Evolutionary conservation across 192 early-diverging fungal genomes (phyloP), one percentile per base, ranked within the genome.

Genomic region (Podila horticola): DNA sequence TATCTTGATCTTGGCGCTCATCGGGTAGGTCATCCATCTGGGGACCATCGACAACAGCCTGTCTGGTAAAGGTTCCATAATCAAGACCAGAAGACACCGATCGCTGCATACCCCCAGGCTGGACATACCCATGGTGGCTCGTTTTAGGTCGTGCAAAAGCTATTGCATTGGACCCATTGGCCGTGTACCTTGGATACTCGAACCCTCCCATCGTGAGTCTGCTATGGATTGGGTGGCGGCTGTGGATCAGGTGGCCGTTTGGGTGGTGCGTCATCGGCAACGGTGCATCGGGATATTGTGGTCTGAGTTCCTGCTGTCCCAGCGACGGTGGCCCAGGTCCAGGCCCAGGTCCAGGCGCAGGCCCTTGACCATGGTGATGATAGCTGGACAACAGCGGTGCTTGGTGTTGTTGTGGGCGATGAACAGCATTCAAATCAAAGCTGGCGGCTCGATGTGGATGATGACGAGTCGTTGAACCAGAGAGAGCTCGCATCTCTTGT

Each of bases 241-340:
- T 31, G 17, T 72, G 71, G 1, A 72, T 51, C 29, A 62, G 22
- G 34, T 74, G 59, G 7, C 73, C 60, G 26, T 67, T 67, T 6
- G 30, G 51, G 19, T 68, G 55, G 48, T 58, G 52, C 22, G 52
- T 13, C 0, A 51, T 45, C 1, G 66, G 52, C 58, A 49, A 30
- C 9, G 45, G 58, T 24, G 34, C 20, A 3, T 28, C 65, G 10
- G 72, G 24, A 31, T 58, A 62, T 12, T 22, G 30, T n/a, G n/a
- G n/a, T 36, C 29, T 28, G 15, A 49, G 72, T 24, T 55, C 52
- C 12, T 55, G 17, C 2, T 52, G 52, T 12, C n/a, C 20, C n/a
- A 24, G 52, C 2, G 52, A 55, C 24, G 24, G 52, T 55, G 7
- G 10, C 20, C 49, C 20, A 3, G 12, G n/a, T 55, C 52, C 20